These are phyloP conservation scores for Solanum clarkiae DNA, from an alignment of 257 asterid genomes.

Conservation along the genomic window DNA sequence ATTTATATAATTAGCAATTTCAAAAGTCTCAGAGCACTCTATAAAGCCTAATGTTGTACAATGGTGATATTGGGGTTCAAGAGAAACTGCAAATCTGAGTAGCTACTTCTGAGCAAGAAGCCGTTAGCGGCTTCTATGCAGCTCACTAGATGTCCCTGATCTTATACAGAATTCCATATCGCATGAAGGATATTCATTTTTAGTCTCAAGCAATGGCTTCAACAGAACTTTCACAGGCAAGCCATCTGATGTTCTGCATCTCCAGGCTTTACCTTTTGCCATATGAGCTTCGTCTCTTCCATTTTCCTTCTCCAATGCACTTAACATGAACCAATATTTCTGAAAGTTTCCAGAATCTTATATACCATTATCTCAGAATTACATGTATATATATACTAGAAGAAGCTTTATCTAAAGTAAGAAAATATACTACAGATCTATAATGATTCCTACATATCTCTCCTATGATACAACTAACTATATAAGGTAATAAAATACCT, in stretches of 20 bases:
- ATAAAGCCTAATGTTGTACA: neutral
- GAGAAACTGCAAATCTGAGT: neutral
- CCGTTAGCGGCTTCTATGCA: neutral
- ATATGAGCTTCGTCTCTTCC: neutral
- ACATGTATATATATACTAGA: too few species aligned
- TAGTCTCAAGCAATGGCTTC: neutral
- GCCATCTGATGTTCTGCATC: neutral
- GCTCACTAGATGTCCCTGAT: neutral
- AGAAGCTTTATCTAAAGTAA: too few species aligned
- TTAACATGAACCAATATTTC: neutral
- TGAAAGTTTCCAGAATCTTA: too few species aligned
- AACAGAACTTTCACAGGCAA: neutral
- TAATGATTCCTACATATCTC: too few species aligned
- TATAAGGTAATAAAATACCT: too few species aligned
- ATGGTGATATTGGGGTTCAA: neutral
- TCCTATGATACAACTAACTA: too few species aligned
- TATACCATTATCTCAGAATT: too few species aligned
- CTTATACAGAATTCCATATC: neutral
- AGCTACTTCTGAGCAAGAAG: neutral
- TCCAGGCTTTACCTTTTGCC: neutral
- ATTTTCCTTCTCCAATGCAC: neutral
- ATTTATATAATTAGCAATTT: neutral
- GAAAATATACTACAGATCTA: too few species aligned
- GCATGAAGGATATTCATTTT: neutral
- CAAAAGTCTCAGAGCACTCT: neutral